Evolutionary conservation across 2,329 filamentous ascomycete species (phyloP).

Genomic region (Neopestalotiopsis clavispora): DNA sequence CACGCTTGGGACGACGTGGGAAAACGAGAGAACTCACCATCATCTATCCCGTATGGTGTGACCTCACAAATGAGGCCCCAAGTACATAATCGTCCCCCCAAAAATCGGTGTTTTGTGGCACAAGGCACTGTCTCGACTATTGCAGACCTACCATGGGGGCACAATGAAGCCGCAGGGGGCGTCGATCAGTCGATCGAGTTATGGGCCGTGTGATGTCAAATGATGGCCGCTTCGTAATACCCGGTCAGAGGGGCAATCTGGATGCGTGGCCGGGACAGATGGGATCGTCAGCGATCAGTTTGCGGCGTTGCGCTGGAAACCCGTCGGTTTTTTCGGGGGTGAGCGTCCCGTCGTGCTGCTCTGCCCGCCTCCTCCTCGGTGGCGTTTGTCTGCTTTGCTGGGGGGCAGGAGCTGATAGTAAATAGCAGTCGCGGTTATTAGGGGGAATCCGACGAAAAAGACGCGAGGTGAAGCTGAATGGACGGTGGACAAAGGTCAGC

Average conservation of each 20-base stretch:
- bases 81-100: conserved; percentile 16
- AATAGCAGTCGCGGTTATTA: conserved; percentile 4
- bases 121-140: conserved; percentile 20
- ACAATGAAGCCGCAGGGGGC: conserved; percentile 17
- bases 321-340: not conserved
- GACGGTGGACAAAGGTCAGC: not conserved
- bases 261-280: not conserved
- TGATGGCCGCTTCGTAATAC: conserved; percentile 10
- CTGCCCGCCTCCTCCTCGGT: not conserved
- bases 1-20: not conserved
- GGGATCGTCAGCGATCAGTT: not conserved
- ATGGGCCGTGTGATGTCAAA: not conserved
- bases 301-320: not conserved
- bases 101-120: conserved; percentile 17
- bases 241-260: not conserved
- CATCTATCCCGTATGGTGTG: conserved; percentile 20
- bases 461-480: not conserved
- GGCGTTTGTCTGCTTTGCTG: not conserved
- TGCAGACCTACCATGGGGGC: conserved; percentile 22
- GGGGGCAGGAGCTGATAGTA: not conserved
- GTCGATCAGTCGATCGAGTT: conserved; percentile 4
- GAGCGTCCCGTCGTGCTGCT: not conserved
- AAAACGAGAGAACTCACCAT: conserved; percentile 19
- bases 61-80: conserved; percentile 18
- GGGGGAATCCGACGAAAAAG: not conserved